phyloP scores from a whole-genome alignment of 1,139 yeast species.

The Blastobotrys illinoisensis region DNA sequence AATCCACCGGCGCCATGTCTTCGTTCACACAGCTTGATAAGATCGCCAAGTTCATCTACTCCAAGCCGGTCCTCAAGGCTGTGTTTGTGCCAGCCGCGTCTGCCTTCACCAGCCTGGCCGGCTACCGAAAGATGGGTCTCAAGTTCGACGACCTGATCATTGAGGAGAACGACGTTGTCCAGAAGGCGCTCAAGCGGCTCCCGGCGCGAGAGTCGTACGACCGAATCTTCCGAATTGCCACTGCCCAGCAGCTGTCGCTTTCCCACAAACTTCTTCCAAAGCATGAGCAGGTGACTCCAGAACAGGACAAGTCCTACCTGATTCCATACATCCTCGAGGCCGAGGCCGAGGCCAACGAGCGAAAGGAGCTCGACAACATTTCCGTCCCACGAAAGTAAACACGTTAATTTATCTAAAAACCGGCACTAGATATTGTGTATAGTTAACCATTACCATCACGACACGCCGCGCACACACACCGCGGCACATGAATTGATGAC shows the following conservation, averaged over 20 bases:
- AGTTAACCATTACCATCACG: too few relatives aligned
- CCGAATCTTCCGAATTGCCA: slow-evolving; percentile 84
- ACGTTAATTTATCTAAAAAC: neutral
- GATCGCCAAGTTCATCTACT: slow-evolving; percentile 73
- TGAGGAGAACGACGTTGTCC: slow-evolving; percentile 84
- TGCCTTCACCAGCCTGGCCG: slow-evolving; percentile 66
- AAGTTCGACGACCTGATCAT: slow-evolving; percentile 77
- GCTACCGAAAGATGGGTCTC: slow-evolving; percentile 91
- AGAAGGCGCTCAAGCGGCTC: slow-evolving; percentile 82
- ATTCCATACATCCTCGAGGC: slow-evolving; percentile 89
- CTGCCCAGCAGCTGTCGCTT: slow-evolving; percentile 84
- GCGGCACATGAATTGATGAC: too few relatives aligned
- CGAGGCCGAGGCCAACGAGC: slow-evolving; percentile 87
- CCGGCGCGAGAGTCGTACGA: slow-evolving; percentile 81
- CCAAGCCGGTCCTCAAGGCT: slow-evolving; percentile 72
- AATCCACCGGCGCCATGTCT: slow-evolving; percentile 42
- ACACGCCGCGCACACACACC: too few relatives aligned
- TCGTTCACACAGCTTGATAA: slow-evolving; percentile 79
- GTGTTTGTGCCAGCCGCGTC: slow-evolving; percentile 75
- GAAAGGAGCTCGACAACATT: slow-evolving; percentile 80
- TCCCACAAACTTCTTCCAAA: slow-evolving; percentile 83
- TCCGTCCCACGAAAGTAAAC: slow-evolving; percentile 4
- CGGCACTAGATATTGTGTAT: neutral
- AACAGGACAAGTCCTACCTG: slow-evolving; percentile 80
- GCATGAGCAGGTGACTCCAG: slow-evolving; percentile 69